These are phyloP conservation scores for Thelephora terrestris DNA, from an alignment of 1,284 basidiomycete species.

Conservation along the genomic window DNA sequence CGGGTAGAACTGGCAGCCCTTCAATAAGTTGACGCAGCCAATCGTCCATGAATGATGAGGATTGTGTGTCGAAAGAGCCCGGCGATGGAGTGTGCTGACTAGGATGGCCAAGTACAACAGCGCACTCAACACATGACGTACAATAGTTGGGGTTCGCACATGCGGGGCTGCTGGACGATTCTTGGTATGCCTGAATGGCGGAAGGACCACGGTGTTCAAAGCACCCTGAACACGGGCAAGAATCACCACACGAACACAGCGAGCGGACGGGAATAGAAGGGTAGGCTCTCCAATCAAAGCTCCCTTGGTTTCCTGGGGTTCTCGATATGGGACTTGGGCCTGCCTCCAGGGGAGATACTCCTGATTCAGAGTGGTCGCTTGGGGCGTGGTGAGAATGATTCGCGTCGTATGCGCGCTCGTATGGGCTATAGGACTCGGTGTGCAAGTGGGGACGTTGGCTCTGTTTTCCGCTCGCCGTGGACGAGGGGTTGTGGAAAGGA, in stretches of 20 bases:
- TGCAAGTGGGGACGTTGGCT: background rate
- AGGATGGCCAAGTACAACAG: slow-evolving; percentile 30
- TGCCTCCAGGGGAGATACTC: too few species aligned
- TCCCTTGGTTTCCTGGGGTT: too few species aligned
- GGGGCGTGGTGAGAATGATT: background rate
- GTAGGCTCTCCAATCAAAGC: too few species aligned
- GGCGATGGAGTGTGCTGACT: slow-evolving; percentile 19
- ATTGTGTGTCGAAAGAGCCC: slow-evolving; percentile 14
- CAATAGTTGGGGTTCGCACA: slow-evolving; percentile 40
- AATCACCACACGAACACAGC: slow-evolving; percentile 41
- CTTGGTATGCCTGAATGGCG: slow-evolving; percentile 18
- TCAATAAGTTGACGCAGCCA: slow-evolving; percentile 33
- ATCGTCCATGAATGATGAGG: slow-evolving; percentile 33
- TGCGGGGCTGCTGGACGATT: slow-evolving; percentile 15
- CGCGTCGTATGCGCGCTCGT: background rate
- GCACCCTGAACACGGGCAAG: slow-evolving; percentile 45
- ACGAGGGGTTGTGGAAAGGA: background rate
- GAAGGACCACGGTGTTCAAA: slow-evolving; percentile 33
- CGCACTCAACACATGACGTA: slow-evolving; percentile 47
- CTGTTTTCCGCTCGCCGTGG: background rate
- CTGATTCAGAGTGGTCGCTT: too few species aligned
- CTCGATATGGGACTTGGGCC: too few species aligned
- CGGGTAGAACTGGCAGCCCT: slow-evolving; percentile 7
- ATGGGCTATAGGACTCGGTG: background rate
- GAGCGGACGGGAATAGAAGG: slow-evolving; percentile 13